Conservation (phyloP, 345 rosid species). For the Hypericum perforatum region DNA sequence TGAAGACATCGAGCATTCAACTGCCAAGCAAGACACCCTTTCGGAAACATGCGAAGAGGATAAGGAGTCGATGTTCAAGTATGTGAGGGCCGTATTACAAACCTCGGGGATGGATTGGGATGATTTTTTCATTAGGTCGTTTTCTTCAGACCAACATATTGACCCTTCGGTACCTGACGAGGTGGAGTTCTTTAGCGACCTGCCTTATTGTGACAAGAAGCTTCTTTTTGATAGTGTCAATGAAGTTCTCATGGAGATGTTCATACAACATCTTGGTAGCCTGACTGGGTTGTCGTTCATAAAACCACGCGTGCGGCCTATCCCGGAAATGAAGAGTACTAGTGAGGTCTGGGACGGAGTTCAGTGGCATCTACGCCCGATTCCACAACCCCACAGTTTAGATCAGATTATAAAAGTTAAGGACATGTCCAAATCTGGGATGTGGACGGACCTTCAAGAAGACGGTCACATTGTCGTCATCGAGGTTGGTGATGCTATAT, state of each 20-base stretch:
- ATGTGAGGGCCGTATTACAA: conserved; percentile 33
- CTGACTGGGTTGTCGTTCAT: conserved; percentile 32
- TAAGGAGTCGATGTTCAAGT: conserved; percentile 24
- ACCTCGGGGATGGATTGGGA: conserved; percentile 45
- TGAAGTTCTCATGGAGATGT: conserved; percentile 46
- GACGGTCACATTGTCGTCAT: conserved; percentile 38
- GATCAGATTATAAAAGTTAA: conserved; percentile 28
- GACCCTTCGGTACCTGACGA: conserved; percentile 34
- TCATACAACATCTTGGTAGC: conserved; percentile 22
- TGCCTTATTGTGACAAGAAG: conserved; percentile 13
- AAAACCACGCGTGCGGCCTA: conserved; percentile 16
- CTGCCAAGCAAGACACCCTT: conserved; percentile 12
- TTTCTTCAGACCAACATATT: conserved; percentile 26
- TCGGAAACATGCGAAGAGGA: conserved; percentile 9
- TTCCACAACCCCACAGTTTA: conserved; percentile 18
- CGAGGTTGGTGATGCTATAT: conserved; percentile 36
- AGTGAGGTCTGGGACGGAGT: conserved; percentile 39
- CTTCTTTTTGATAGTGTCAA: conserved; percentile 44
- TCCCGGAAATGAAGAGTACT: conserved; percentile 17
- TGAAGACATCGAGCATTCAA: conserved; percentile 7
- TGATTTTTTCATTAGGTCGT: conserved; percentile 31
- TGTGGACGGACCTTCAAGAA: conserved; percentile 38
- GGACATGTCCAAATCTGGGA: conserved; percentile 40
- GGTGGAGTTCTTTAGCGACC: conserved; percentile 20
- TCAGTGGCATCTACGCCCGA: conserved; percentile 31